A percentile compares a stretch with the other conserved stretches of the same genome.
phyloP scores from a whole-genome alignment of 208 protist species.

The Leptomonas seymouri region DNA sequence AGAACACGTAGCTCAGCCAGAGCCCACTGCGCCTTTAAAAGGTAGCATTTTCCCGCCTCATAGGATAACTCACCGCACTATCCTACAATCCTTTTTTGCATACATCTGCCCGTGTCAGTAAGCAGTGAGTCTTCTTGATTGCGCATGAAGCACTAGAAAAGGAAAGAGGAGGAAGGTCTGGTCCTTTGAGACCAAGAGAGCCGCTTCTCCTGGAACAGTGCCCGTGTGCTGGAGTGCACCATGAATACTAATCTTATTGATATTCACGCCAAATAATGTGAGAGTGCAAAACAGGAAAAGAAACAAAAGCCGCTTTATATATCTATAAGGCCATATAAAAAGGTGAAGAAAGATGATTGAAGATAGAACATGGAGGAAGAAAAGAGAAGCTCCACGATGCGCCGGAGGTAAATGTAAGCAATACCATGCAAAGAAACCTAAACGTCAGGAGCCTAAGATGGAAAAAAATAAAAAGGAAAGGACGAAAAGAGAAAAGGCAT shows the following conservation, averaged over 20 bases:
- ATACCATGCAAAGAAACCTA: constrained; percentile 7
- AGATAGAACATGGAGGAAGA: not conserved
- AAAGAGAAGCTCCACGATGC: not conserved
- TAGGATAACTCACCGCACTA: not conserved
- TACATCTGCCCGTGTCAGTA: constrained; percentile 10
- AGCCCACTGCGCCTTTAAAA: no score
- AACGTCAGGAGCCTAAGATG: constrained; percentile 5
- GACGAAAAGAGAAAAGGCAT: not conserved
- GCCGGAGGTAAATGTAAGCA: not conserved
- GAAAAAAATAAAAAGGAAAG: constrained; percentile 2
- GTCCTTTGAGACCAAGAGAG: not conserved
- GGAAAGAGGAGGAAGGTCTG: not conserved
- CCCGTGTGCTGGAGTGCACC: not conserved
- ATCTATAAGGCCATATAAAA: not conserved
- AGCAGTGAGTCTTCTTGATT: constrained; percentile 1
- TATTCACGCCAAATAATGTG: not conserved
- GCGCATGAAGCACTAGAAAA: constrained; percentile 4
- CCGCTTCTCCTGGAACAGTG: not conserved
- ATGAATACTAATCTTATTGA: not conserved
- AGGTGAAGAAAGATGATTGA: not conserved
- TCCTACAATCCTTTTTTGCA: not conserved
- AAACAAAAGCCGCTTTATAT: not conserved
- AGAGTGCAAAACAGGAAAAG: constrained; percentile 12
- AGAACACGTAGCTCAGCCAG: not conserved
- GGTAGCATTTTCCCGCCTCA: not conserved